phyloP scores from a whole-genome alignment of 2,329 filamentous ascomycete species.

The Trichophyton rubrum region DNA sequence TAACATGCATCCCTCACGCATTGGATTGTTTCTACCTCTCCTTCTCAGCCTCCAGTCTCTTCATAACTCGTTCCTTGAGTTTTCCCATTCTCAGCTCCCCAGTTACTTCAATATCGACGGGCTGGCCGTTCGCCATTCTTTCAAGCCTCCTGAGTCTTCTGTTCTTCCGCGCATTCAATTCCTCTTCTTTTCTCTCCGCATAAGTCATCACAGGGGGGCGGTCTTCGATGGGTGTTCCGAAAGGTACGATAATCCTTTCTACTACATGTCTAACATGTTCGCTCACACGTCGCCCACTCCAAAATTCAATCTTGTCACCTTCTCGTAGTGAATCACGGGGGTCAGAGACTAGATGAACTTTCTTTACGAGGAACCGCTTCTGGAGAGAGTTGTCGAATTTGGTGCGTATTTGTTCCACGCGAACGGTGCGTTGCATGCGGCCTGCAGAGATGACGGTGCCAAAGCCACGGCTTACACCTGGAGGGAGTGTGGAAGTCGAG shows the following conservation, averaged over 20 bases:
- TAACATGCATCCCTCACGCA: neutral
- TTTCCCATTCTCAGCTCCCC: conserved; percentile 17
- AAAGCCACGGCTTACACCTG: conserved; percentile 17
- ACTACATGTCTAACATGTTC: conserved; percentile 31
- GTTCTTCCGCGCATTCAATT: conserved; percentile 24
- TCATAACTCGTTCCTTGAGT: conserved; percentile 21
- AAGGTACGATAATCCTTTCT: conserved; percentile 32
- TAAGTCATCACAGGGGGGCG: conserved; percentile 26
- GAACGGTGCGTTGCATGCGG: conserved; percentile 31
- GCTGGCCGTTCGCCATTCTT: conserved; percentile 11
- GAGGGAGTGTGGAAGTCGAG: conserved; percentile 6
- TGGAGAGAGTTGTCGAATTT: conserved; percentile 28
- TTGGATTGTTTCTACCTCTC: neutral
- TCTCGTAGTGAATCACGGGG: conserved; percentile 31
- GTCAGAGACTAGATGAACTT: conserved; percentile 26
- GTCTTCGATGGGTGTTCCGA: conserved; percentile 25
- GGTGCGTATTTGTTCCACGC: conserved; percentile 23
- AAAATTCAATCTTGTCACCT: conserved; percentile 35
- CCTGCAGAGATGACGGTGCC: conserved; percentile 33
- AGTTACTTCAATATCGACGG: conserved; percentile 14
- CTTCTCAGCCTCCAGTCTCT: conserved; percentile 14
- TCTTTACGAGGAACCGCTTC: conserved; percentile 27
- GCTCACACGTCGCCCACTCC: conserved; percentile 29
- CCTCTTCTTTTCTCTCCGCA: conserved; percentile 24
- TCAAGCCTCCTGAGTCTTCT: conserved; percentile 16